Conservation (phyloP, 1,284 basidiomycete genomes). For the Anthracocystis panici-leucophaei region DNA sequence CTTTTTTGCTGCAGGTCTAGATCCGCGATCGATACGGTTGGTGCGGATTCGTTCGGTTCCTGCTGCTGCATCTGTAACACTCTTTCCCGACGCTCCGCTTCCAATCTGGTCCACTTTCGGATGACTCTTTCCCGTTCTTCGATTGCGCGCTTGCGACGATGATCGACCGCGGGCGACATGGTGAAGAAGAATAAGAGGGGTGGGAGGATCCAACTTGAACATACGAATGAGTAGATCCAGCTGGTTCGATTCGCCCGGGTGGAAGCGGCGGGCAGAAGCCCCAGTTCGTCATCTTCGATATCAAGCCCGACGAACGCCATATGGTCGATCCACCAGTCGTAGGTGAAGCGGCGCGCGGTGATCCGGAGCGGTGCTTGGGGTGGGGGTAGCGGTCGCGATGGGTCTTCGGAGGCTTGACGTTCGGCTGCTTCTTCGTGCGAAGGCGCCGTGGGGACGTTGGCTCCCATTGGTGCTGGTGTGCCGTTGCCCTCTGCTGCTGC, state of each 20-base stretch:
- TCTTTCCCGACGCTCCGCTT: constrained; percentile 24
- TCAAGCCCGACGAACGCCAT: constrained; percentile 49
- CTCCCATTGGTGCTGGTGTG: constrained; percentile 13
- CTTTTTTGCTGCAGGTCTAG: constrained; percentile 20
- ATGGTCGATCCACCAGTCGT: constrained; percentile 48
- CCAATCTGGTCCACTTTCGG: constrained; percentile 32
- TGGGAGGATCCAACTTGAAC: constrained; percentile 31
- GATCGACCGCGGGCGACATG: constrained; percentile 55
- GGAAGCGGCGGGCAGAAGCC: constrained; percentile 23
- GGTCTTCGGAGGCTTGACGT: constrained; percentile 19
- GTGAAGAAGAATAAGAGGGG: constrained; percentile 47
- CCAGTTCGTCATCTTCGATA: constrained; percentile 51
- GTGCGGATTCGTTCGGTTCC: background rate
- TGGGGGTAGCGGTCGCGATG: constrained; percentile 26
- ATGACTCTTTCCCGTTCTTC: constrained; percentile 49
- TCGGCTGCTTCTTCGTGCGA: constrained; percentile 25
- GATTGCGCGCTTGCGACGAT: constrained; percentile 46
- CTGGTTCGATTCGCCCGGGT: background rate
- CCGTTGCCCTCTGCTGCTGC: background rate
- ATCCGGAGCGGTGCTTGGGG: constrained; percentile 36
- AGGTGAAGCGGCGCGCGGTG: constrained; percentile 13
- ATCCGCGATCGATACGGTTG: background rate
- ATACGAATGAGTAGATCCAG: constrained; percentile 2
- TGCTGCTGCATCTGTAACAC: constrained; percentile 6
- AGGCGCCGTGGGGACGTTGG: constrained; percentile 26